Base-by-base conservation (phyloP, 1,284 basidiomycete genomes). In the Pyrrhoderma lamaoense region DNA sequence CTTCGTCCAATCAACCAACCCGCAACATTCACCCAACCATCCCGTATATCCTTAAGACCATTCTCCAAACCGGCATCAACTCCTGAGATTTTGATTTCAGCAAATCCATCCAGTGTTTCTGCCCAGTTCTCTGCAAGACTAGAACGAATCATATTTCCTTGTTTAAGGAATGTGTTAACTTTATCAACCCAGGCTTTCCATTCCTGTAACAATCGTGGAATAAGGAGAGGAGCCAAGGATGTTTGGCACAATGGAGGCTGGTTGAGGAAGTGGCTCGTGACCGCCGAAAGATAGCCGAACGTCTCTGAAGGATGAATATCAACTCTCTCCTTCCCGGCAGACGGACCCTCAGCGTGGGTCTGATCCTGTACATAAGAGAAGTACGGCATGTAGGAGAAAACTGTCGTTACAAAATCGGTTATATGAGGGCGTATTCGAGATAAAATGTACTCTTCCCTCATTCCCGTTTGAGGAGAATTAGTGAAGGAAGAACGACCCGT, bases 361-460 rank as follows among this genome's bases (percentile, higher is more conserved):
- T 49, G 44, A 54, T 57, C 50, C 61, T 59, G 23, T 16, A 74
- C 62, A 58, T 76, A 80, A 18, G 86, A 85, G 63, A 90, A 90
- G 64, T 90, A 90, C 1, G 85, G 85, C 44, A 90, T 76, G 61
- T 89, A 90, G 7, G 88, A 82, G 61, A 79, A 74, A 63, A 77
- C 85, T 14, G 82, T 76, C 2, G 86, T 75, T 27, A 83, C 78
- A 57, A 88, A 90, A 47, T 89, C 86, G 47, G 74, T 68, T 48
- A 89, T 79, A 62, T 82, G 80, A 18, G 84, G 82, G 49, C 80
- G 75, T n/a, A 90, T 70, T 52, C 87, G 76, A 16, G 80, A 85
- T 31, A 80, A 65, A 57, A 90, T 74, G 63, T 90, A 90, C 4
- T 80, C 79, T 49, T 88, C 82, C 54, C 87, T 80, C 85, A 89